Conservation (phyloP, 2,329 filamentous ascomycete genomes). For the Fusarium clavum region DNA sequence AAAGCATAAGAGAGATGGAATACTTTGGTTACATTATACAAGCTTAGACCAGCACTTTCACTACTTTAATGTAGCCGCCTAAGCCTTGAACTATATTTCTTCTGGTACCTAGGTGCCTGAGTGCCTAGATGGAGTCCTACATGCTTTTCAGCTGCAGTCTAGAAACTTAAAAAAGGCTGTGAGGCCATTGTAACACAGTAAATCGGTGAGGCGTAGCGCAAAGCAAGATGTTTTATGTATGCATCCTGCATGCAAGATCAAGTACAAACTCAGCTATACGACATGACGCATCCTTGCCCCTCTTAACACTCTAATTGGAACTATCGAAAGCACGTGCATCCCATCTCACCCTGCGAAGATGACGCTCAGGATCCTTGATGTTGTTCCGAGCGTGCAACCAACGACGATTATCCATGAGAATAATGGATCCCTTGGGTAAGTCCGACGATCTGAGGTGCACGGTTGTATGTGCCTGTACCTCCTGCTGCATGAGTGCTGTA, state of each 20-base stretch:
- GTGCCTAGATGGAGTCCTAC: no score
- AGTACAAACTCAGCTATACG: neutral
- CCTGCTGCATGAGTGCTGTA: conserved; percentile 22
- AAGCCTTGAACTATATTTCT: no score
- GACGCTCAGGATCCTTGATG: conserved; percentile 50
- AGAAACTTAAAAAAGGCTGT: no score
- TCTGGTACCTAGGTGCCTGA: no score
- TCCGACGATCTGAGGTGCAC: conserved; percentile 45
- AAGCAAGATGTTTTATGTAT: no score
- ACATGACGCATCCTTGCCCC: neutral
- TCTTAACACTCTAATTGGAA: rapidly evolving
- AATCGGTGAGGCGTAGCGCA: neutral
- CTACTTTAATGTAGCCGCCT: no score
- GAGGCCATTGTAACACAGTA: neutral
- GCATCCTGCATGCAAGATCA: neutral
- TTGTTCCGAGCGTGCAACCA: conserved; percentile 52
- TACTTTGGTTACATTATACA: no score
- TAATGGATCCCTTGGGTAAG: conserved; percentile 46
- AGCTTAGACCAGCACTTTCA: no score
- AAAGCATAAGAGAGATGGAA: no score
- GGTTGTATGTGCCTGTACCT: conserved; percentile 23
- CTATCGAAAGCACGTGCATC: conserved; percentile 46
- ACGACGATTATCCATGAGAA: conserved; percentile 51
- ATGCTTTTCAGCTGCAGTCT: no score
- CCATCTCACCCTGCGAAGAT: conserved; percentile 53